These are phyloP conservation scores for Penicillium parvum DNA, from an alignment of 495 filamentous ascomycete genomes.

Conservation along the genomic window DNA sequence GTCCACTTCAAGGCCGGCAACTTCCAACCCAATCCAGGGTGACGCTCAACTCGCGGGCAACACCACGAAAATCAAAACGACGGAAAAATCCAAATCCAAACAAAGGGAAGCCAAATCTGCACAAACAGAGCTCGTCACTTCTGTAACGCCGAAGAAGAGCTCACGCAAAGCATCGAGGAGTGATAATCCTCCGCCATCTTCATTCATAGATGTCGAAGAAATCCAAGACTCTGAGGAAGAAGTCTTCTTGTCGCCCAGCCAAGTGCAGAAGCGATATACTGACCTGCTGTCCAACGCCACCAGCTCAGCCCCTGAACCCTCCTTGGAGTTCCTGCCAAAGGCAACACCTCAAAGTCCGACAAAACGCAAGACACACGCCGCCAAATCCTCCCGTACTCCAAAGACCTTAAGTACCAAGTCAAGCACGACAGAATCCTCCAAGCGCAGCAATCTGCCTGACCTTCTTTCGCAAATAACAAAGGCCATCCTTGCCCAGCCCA, in stretches of 20 bases:
- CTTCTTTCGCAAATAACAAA: conserved; percentile 61
- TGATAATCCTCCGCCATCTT: conserved; percentile 3
- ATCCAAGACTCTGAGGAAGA: conserved; percentile 64
- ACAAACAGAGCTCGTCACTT: background rate
- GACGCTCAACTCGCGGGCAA: background rate
- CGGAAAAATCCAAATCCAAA: conserved; percentile 6
- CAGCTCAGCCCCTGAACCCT: conserved; percentile 1
- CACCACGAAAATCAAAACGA: background rate
- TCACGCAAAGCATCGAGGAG: background rate
- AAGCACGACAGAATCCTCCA: conserved; percentile 1
- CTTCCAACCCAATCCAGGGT: background rate
- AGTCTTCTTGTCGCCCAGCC: conserved; percentile 31
- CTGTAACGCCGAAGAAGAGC: background rate
- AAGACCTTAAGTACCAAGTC: background rate
- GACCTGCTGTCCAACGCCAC: background rate
- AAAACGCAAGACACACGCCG: conserved; percentile 10
- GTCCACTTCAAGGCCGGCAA: background rate
- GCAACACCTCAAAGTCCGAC: conserved; percentile 3
- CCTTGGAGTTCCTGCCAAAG: conserved; percentile 14
- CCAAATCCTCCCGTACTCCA: conserved; percentile 5
- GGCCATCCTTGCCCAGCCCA: conserved; percentile 54
- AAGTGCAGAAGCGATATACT: conserved; percentile 22
- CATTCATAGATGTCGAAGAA: conserved; percentile 46
- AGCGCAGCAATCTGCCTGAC: conserved; percentile 20
- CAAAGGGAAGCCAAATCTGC: background rate